These are phyloP conservation scores for Dalbergia oliveri DNA, from an alignment of 306 rosid genomes.

Conservation along the genomic window DNA sequence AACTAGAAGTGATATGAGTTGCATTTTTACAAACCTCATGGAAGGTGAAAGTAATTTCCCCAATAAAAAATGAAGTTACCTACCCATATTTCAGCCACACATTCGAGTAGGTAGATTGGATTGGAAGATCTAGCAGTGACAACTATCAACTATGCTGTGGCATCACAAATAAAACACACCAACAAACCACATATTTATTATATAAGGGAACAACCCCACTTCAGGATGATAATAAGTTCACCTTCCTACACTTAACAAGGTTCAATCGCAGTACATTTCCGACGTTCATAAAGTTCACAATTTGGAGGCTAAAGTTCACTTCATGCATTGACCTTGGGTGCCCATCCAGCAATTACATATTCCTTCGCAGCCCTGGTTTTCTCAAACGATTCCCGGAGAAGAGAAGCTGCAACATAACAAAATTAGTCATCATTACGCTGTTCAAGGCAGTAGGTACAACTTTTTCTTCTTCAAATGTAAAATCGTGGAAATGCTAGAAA, in stretches of 20 bases:
- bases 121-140: background rate
- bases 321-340: constrained; percentile 85
- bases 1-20: too few species aligned
- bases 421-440: background rate
- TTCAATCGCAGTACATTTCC: constrained; percentile 39
- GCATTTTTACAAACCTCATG: too few species aligned
- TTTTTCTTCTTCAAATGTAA: background rate
- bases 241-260: constrained; percentile 32
- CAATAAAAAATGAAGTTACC: background rate
- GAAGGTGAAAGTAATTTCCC: too few species aligned
- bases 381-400: constrained; percentile 74
- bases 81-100: background rate
- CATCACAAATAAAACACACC: constrained; percentile 9
- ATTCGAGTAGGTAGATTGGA: too few species aligned
- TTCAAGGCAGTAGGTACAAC: constrained; percentile 14
- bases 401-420: constrained; percentile 61
- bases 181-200: constrained; percentile 25
- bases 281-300: constrained; percentile 34
- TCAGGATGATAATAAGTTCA: constrained; percentile 16
- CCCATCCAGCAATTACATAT: constrained; percentile 88
- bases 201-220: constrained; percentile 18
- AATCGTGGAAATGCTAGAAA: background rate
- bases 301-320: constrained; percentile 36
- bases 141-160: background rate
- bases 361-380: constrained; percentile 70